Base-by-base conservation (phyloP, 352 stramenopile genomes). In the Pythium dissotocum region DNA sequence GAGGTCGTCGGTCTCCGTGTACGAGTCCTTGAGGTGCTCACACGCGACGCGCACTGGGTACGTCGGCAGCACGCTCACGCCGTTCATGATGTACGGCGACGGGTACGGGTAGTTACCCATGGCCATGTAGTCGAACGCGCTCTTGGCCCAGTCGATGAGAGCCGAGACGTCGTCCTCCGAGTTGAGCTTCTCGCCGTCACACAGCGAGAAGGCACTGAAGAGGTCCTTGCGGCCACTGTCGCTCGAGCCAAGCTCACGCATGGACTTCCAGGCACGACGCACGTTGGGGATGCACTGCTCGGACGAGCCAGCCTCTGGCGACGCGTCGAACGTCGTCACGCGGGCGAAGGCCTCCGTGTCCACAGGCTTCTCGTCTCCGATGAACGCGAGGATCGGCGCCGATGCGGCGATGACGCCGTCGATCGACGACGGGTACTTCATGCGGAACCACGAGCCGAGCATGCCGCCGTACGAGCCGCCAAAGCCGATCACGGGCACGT, bases 41-140 rank as follows among this genome's bases (percentile, higher is more conserved):
- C 89, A 98, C 13, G 89, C 88, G 18, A 66, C 75, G 26, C 88
- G 83, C 40, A 95, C 71, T 1, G 91, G 91, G 75, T 88, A 97
- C 13, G 88, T 75, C 2, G 91, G 91, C 21, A 98, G 73, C 21
- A 73, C 58, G n/a, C 66, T 71, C 6, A 62, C 40, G 18, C 80
- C 83, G 55, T 85, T 87, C n/a, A 82, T 73, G n/a, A 97, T 93
- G 76, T 98, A 99, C 12, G 81, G 85, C n/a, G 89, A 97, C 26
- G 94, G 87, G 77, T 98, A 99, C 9, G 97, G 97, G 75, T 97
- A 99, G 76, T 98, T 97, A 36, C 95, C 96, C 90, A 98, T 98
- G 16, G 94, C 94, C 80, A 99, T 82, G 77, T 90, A 94, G 77
- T 95, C 95, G 62, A 91, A 98, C 8, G 90, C 86, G 8, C 77